Base-by-base conservation (phyloP, 768 basidiomycete genomes). In the Tylopilus felleus region DNA sequence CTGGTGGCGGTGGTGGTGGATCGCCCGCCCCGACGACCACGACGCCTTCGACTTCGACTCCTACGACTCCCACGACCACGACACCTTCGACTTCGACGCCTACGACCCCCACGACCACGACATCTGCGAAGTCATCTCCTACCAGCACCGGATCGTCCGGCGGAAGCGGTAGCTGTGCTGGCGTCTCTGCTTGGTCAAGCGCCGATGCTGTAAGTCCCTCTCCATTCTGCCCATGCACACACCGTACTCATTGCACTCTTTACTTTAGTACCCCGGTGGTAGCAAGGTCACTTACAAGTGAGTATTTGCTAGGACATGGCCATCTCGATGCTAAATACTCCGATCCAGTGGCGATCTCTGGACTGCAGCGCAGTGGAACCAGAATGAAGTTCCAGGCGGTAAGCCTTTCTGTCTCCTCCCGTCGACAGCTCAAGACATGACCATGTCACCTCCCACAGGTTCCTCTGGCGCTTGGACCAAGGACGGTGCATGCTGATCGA, bases 311-410 rank as follows among this genome's bases (percentile, higher is more conserved):
- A 3, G 23, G 41, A 23, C 12, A 29, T n/a, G 16, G 5, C 17
- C 12, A 1, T n/a, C 27, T 23, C 21, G 38, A 53, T 41, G 21
- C 43, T 54, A 38, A 58, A 25, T 28, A 8, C 2, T 6, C 10
- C 22, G 21, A n/a, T 23, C 23, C 29, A 78, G 78, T 41, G 76
- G 77, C 5, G 63, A 75, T 55, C 65, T 79, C 17, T 81, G 78
- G 79, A 73, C 69, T 17, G 77, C 77, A 17, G 71, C 71, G 49
- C 75, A 73, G 66, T 80, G 78, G 79, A 71, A 68, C 14, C 58
- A 77, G 52, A 65, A 66, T 17, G 74, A 77, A 61, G 36, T 43
- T 4, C 68, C 67, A 17, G 65, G 63, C 54, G 69, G 71, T 66
- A 43, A 48, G 51, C 23, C 12, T 17, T 23, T 22, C 8, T 33